A percentile compares a stretch with the other conserved stretches of the same genome.
Conservation (phyloP, 495 filamentous ascomycete species). For the Penicillium soppii region DNA sequence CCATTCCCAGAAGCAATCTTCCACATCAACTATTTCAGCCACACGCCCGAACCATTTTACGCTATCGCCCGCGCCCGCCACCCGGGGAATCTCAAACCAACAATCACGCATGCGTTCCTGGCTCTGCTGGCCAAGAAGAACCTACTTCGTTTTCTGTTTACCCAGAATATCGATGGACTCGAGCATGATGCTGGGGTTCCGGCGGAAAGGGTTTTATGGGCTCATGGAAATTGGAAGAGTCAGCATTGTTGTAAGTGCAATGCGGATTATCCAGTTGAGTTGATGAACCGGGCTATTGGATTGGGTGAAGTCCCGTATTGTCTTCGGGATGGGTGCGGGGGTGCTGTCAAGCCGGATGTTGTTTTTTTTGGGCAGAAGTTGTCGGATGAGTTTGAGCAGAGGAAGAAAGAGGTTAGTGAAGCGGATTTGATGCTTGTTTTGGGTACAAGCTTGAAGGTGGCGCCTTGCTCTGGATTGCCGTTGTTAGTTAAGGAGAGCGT, state of each 20-base stretch:
- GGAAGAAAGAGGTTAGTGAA: conserved; percentile 43
- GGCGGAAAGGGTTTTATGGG: conserved; percentile 69
- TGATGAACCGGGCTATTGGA: conserved; percentile 64
- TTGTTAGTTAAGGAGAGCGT: conserved; percentile 48
- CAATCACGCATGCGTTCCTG: conserved; percentile 73
- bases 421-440: conserved; percentile 83
- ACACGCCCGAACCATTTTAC: conserved; percentile 83
- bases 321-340: conserved; percentile 54
- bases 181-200: conserved; percentile 81
- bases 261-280: conserved; percentile 56
- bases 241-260: conserved; percentile 82
- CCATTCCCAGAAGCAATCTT: conserved; percentile 73
- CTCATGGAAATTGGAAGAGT: conserved; percentile 81
- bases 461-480: conserved; percentile 76
- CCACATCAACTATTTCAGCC: conserved; percentile 75
- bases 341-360: conserved; percentile 88
- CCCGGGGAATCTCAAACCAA: conserved; percentile 76
- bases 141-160: conserved; percentile 76
- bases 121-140: conserved; percentile 65
- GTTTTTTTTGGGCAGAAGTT: conserved; percentile 88
- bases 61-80: conserved; percentile 79
- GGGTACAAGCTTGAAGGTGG: conserved; percentile 81
- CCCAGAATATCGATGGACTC: conserved; percentile 90
- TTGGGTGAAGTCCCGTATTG: conserved; percentile 67
- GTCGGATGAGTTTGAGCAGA: conserved; percentile 61